Evolutionary conservation across 768 basidiomycete genomes (phyloP).

Genomic region (Leccinum uliginosum): DNA sequence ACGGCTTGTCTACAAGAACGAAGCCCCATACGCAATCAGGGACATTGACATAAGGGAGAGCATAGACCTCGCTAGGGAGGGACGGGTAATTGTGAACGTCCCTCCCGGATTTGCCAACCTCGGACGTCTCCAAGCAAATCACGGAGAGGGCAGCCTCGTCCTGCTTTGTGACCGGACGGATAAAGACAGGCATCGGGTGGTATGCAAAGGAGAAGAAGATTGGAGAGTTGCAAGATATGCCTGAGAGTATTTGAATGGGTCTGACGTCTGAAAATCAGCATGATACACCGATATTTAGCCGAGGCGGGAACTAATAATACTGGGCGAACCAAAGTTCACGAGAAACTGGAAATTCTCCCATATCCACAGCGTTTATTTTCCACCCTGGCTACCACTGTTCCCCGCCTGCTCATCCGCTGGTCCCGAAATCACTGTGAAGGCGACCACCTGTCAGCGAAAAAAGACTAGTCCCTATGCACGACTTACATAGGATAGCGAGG

Average conservation of each 20-base stretch:
- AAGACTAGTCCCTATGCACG: background rate
- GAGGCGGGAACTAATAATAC: slow-evolving; percentile 7
- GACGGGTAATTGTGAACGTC: slow-evolving; percentile 55
- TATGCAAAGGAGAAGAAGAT: background rate
- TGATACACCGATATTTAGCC: slow-evolving; percentile 17
- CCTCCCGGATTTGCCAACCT: slow-evolving; percentile 67
- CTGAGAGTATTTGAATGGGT: slow-evolving; percentile 1
- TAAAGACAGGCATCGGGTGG: slow-evolving; percentile 34
- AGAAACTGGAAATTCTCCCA: background rate
- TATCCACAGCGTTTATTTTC: slow-evolving; percentile 15
- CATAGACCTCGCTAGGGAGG: slow-evolving; percentile 68
- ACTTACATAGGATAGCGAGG: slow-evolving; percentile 57
- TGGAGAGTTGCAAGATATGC: background rate
- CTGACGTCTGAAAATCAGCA: slow-evolving; percentile 12
- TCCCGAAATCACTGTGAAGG: slow-evolving; percentile 25
- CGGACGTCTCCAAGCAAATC: slow-evolving; percentile 72
- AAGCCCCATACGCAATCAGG: slow-evolving; percentile 65
- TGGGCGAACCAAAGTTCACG: background rate
- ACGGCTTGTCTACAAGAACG: slow-evolving; percentile 54
- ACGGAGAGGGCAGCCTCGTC: slow-evolving; percentile 58
- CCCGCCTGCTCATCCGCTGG: slow-evolving; percentile 26
- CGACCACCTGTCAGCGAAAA: background rate
- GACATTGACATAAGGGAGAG: slow-evolving; percentile 70
- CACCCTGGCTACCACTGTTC: slow-evolving; percentile 18
- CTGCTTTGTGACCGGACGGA: slow-evolving; percentile 51